Percentiles rank a stretch among this genome's conserved stretches.
Conservation (phyloP, 2,329 filamentous ascomycete genomes). For the Neofusicoccum parvum region DNA sequence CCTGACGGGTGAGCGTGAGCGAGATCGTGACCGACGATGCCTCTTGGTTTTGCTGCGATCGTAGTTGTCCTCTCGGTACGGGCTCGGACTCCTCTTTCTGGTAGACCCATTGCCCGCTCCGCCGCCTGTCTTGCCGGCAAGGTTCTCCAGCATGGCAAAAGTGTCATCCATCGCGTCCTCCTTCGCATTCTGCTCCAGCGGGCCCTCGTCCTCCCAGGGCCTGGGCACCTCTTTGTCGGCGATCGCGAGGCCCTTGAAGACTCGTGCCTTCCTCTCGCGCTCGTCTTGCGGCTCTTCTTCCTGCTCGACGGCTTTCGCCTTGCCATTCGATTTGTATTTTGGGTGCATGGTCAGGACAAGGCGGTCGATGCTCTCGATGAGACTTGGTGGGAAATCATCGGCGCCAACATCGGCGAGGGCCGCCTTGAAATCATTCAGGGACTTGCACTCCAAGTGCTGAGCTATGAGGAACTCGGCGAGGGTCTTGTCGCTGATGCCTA, state of each 20-base stretch:
- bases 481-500: conserved; percentile 90
- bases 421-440: conserved; percentile 72
- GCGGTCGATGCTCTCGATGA: conserved; percentile 90
- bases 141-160: conserved; percentile 82
- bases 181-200: conserved; percentile 40
- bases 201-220: conserved; percentile 49
- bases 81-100: conserved; percentile 64
- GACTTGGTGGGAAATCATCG: conserved; percentile 74
- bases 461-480: conserved; percentile 96
- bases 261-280: conserved; percentile 73
- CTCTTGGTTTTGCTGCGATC: conserved; percentile 46
- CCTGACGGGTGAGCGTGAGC: conserved; percentile 42
- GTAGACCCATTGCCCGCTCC: conserved; percentile 47
- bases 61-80: conserved; percentile 50
- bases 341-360: conserved; percentile 89
- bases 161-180: conserved; percentile 86
- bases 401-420: conserved; percentile 76
- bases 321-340: conserved; percentile 68
- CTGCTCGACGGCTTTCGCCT: conserved; percentile 32
- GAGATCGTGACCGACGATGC: conserved; percentile 52
- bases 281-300: conserved; percentile 46
- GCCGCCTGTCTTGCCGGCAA: conserved; percentile 69
- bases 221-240: conserved; percentile 70
- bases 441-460: conserved; percentile 75
- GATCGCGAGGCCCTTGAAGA: conserved; percentile 89